A percentile compares a stretch with the other conserved stretches of the same genome.
Evolutionary conservation across 192 early-diverging fungal genomes (phyloP).

Genomic region (Entophlyctis luteolus): DNA sequence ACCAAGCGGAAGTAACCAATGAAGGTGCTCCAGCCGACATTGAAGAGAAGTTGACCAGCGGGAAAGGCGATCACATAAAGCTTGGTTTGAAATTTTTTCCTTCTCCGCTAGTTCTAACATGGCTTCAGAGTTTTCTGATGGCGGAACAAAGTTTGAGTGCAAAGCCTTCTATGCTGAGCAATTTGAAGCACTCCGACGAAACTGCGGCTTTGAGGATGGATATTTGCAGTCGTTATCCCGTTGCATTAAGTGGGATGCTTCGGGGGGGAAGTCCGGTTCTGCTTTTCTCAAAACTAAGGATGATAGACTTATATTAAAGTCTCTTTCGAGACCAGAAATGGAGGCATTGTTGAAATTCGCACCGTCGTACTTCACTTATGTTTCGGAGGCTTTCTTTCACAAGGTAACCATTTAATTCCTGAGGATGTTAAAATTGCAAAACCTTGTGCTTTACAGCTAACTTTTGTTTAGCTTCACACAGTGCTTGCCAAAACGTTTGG

Average conservation of each 20-base stretch:
- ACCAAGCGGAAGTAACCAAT: too few species aligned
- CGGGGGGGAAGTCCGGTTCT: constrained; percentile 44
- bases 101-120: not conserved
- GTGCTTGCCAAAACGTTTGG: constrained; percentile 49
- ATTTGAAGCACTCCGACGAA: constrained; percentile 41
- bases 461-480: constrained; percentile 34
- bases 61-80: constrained; percentile 70
- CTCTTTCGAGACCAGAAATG: constrained; percentile 54
- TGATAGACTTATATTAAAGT: constrained; percentile 48
- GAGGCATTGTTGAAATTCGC: constrained; percentile 50
- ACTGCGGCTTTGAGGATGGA: constrained; percentile 35
- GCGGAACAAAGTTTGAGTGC: constrained; percentile 31
- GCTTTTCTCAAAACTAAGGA: constrained; percentile 66
- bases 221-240: constrained; percentile 39
- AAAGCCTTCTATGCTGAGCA: constrained; percentile 45
- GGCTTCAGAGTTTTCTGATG: constrained; percentile 36
- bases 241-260: constrained; percentile 41
- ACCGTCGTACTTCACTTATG: constrained; percentile 48
- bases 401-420: constrained; percentile 48
- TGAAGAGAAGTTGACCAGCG: constrained; percentile 64
- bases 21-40: too few species aligned
- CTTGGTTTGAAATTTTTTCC: constrained; percentile 50
- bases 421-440: constrained; percentile 37
- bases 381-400: constrained; percentile 71
- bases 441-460: constrained; percentile 83